These are phyloP conservation scores for Andrographis paniculata DNA, from an alignment of 305 asterid species.

Conservation along the genomic window DNA sequence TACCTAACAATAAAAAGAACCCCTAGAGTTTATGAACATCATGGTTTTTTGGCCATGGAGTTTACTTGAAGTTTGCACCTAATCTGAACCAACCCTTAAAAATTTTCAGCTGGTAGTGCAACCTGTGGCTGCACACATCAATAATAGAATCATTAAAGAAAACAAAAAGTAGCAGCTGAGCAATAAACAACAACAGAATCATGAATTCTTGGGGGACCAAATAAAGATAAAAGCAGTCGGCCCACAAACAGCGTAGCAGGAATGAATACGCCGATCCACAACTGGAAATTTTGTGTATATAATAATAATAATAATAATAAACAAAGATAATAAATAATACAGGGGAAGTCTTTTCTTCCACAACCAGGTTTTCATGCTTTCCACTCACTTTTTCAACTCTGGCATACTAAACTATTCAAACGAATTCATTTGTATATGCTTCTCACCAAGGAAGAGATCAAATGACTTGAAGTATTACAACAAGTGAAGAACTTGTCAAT, in stretches of 20 bases:
- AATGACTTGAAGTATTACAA: too few relatives aligned
- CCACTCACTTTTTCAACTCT: neutral
- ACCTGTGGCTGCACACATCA: too few relatives aligned
- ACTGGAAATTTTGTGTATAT: neutral
- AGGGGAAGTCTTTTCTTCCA: neutral
- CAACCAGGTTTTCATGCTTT: neutral
- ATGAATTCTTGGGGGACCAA: neutral
- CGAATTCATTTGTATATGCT: too few relatives aligned
- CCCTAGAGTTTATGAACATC: too few relatives aligned
- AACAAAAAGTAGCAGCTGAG: neutral
- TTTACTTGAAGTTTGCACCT: neutral
- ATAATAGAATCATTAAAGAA: neutral
- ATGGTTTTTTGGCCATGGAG: neutral
- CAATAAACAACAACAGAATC: neutral
- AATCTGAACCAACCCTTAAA: too few relatives aligned
- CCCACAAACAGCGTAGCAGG: neutral
- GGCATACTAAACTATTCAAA: too few relatives aligned
- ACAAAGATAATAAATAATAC: too few relatives aligned
- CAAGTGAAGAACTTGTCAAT: too few relatives aligned
- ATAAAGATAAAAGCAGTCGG: neutral
- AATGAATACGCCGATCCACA: neutral
- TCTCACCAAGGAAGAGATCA: too few relatives aligned
- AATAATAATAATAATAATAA: too few relatives aligned
- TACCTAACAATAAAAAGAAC: too few relatives aligned
- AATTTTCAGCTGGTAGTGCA: too few relatives aligned